Base-by-base conservation (phyloP, 441 rosid genomes). In the Arabidopsis lyrata region DNA sequence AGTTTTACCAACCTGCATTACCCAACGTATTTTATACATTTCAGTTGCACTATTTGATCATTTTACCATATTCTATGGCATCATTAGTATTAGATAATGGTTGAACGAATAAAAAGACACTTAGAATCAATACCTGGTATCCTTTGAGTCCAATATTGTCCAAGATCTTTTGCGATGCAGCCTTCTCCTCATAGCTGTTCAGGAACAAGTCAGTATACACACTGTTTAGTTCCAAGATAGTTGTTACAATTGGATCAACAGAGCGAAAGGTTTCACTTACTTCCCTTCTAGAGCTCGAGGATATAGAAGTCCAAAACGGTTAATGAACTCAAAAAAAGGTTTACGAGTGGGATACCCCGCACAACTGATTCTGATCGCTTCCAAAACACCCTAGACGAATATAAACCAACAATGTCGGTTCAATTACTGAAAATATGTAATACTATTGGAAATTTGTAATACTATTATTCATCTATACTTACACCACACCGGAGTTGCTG, bases 311-410 rank as follows among this genome's bases (percentile, higher is more conserved):
- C 97, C 99, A 59, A 95, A 95, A 63, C 99, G 82, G 81, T 89
- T 91, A 29, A 84, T 53, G 76, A 95, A 95, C 81, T 95, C 99
- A 61, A 88, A 92, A 81, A 95, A 95, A 54, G 93, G 89, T 63
- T 83, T 85, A 44, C 99, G 97, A 81, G 99, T 95, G 44, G 99
- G 99, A 80, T 88, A 95, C 58, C 99, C 99, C n/a, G 99, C 99
- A 78, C 93, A 87, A 68, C 99, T 95, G 78, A 95, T 95, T 86
- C 98, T 85, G 80, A 95, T 95, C 66, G 99, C 99, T 79, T 95
- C 99, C 66, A 95, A 76, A 78, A 95, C 99, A 82, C 99, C 99
- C 98, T 50, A 50, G 13, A 50, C 22, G 13, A 50, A 50, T 50
- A 50, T 6, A 50, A 50, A 50, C 31, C n/a, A 50, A 50, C 8